Evolutionary conservation across 2,329 filamentous ascomycete genomes (phyloP).

Genomic region (Celoporthe dispersa): DNA sequence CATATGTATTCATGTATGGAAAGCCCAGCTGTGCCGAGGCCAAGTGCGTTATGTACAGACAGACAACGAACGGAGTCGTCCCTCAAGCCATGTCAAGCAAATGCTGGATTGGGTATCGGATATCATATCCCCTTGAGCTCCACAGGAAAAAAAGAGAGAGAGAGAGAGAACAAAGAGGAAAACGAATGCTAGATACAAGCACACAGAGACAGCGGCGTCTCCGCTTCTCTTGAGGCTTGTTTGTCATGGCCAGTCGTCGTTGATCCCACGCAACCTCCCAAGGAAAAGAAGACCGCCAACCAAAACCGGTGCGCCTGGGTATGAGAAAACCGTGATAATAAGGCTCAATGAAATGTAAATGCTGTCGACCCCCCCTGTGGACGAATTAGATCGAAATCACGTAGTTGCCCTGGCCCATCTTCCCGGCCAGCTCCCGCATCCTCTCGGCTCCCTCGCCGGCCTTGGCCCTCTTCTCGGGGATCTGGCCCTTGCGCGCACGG

Average conservation of each 20-base stretch:
- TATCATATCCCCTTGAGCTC: constrained; percentile 13
- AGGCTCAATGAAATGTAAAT: constrained; percentile 4
- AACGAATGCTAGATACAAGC: constrained; percentile 32
- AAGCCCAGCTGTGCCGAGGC: not conserved
- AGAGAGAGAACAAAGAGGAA: constrained; percentile 27
- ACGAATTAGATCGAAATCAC: constrained; percentile 70
- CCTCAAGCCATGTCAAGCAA: constrained; percentile 7
- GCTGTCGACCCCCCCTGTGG: not conserved
- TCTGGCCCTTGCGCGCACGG: constrained; percentile 72
- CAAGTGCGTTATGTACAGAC: constrained; percentile 9
- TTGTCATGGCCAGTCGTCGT: constrained; percentile 32
- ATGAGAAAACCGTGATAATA: constrained; percentile 16
- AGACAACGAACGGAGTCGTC: constrained; percentile 1
- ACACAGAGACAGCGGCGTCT: constrained; percentile 26
- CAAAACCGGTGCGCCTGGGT: constrained; percentile 25
- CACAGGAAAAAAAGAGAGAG: not conserved
- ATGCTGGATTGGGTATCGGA: constrained; percentile 26
- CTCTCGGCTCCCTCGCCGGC: constrained; percentile 89
- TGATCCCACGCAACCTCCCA: constrained; percentile 5
- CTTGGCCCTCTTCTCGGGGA: constrained; percentile 65
- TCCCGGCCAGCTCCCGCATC: constrained; percentile 90
- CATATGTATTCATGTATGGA: not conserved
- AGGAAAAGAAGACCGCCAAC: constrained; percentile 23
- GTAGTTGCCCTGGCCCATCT: constrained; percentile 73
- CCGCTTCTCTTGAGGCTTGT: constrained; percentile 30